A percentile compares a stretch with the other conserved stretches of the same genome.
These are phyloP conservation scores for Paraurostyla sp. DNA, from an alignment of 73 alveolate genomes.

Conservation along the genomic window DNA sequence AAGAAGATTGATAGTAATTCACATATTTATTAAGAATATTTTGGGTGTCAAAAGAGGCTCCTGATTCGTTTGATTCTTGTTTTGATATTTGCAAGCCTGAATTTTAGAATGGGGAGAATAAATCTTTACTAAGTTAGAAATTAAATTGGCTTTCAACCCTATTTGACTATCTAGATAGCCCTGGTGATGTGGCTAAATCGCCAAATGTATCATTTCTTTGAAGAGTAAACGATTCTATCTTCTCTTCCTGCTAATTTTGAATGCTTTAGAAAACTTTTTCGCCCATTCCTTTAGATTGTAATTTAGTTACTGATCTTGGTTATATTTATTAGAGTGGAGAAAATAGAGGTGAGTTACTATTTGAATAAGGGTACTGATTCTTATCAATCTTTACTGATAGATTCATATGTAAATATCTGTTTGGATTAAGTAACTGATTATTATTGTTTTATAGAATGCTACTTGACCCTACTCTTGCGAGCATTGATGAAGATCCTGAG, in stretches of 20 bases:
- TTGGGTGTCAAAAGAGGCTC: background rate
- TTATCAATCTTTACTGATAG: constrained; percentile 21
- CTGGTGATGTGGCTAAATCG: background rate
- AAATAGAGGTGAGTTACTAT: background rate
- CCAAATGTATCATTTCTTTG: background rate
- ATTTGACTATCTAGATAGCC: background rate
- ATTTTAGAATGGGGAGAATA: constrained; percentile 17
- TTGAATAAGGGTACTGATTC: background rate
- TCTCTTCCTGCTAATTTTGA: background rate
- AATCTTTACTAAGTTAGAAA: background rate
- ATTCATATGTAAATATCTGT: background rate
- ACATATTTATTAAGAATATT: background rate
- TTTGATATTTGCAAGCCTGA: background rate
- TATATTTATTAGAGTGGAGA: background rate
- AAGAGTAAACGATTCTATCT: background rate
- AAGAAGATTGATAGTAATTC: background rate
- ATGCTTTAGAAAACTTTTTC: background rate
- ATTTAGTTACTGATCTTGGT: background rate
- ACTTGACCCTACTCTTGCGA: background rate
- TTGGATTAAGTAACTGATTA: background rate
- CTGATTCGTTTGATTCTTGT: constrained; percentile 8
- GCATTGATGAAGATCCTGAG: background rate
- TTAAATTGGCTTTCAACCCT: background rate
- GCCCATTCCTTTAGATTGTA: background rate
- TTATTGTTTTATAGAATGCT: background rate